Base-by-base conservation (phyloP, 2,329 filamentous ascomycete species). In the Hymenoscyphus fraxineus region DNA sequence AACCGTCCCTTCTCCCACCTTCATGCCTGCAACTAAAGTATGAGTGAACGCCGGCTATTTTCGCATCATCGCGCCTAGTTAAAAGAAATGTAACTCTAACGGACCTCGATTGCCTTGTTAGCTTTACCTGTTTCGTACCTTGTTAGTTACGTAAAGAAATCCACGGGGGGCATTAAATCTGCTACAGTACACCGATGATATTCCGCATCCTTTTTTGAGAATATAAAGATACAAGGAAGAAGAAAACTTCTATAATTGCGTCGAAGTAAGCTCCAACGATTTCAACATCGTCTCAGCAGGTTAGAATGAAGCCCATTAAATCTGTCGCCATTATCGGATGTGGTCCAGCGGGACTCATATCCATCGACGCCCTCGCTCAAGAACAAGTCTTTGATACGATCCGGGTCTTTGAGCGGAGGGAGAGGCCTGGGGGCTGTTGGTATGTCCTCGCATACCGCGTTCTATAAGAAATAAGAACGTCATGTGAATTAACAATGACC, bases 351-450 rank as follows among this genome's bases (percentile, higher is more conserved):
- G 86, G 86, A 2, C 83, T 83, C 13, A 87, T 88, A 63, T 76
- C 85, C 0, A 81, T 86, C 2, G 85, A 88, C 76, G 85, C 86
- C 4, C 74, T 88, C 38, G 80, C 79, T 32, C 80, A 85, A 71
- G 86, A 89, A 72, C 78, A 84, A 66, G 72, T 76, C 0, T 88
- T 88, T 69, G 82, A 87, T 64, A 73, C 78, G 1, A 84, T 88
- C 62, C 80, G 83, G 6, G 84, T 88, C 0, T 89, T 88, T 71
- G 86, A 89, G 71, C 78, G 86, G 35, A 80, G 85, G 60, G 83
- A 86, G 66, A 80, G 78, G 15, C 78, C 84, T 1, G 86, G 86
- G 60, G 86, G 86, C 19, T 86, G 83, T 62, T 89, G 86, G 86
- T 87, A 73, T 73, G 80, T 67, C 31, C 3, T 1, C 27, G 2